A percentile compares a stretch with the other conserved stretches of the same genome.
These are phyloP conservation scores for Keqinozyma sinolaborantium DNA, from an alignment of 1,139 yeast genomes.

Conservation along the genomic window DNA sequence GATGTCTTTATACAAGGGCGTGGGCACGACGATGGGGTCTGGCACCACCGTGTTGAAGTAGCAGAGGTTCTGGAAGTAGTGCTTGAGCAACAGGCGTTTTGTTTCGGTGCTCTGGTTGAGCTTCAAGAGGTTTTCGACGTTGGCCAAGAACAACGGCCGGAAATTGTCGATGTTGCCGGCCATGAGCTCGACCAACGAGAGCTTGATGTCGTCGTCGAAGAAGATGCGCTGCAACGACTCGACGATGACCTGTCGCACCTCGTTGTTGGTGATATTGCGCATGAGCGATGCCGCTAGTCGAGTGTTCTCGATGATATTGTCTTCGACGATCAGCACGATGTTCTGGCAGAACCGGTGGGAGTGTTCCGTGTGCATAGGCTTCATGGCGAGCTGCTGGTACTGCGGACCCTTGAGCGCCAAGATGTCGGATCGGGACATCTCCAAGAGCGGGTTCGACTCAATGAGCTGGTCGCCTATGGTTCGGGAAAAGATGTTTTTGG, in stretches of 20 bases:
- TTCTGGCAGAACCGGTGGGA: slow-evolving; percentile 27
- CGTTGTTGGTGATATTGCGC: slow-evolving; percentile 13
- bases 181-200: slow-evolving; percentile 26
- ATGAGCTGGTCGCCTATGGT: slow-evolving; percentile 8
- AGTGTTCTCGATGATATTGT: slow-evolving; percentile 24
- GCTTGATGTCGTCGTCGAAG: slow-evolving; percentile 20
- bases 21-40: slow-evolving; percentile 19
- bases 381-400: slow-evolving; percentile 20
- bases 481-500: slow-evolving; percentile 10
- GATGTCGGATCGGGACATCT: slow-evolving; percentile 24
- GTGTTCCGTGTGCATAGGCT: slow-evolving; percentile 25
- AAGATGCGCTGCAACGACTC: slow-evolving; percentile 8
- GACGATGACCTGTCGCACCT: slow-evolving; percentile 9
- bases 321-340: slow-evolving; percentile 26
- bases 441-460: slow-evolving; percentile 32
- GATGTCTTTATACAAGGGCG: slow-evolving; percentile 16
- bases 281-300: slow-evolving; percentile 18
- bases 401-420: slow-evolving; percentile 17
- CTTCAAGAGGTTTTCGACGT: slow-evolving; percentile 17
- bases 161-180: slow-evolving; percentile 14
- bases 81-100: slow-evolving; percentile 20
- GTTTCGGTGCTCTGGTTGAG: slow-evolving; percentile 13
- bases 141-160: slow-evolving; percentile 15
- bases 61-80: slow-evolving; percentile 19
- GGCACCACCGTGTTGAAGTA: slow-evolving; percentile 21